Conservation (phyloP, 495 filamentous ascomycete genomes). For the Coniosporium apollinis region DNA sequence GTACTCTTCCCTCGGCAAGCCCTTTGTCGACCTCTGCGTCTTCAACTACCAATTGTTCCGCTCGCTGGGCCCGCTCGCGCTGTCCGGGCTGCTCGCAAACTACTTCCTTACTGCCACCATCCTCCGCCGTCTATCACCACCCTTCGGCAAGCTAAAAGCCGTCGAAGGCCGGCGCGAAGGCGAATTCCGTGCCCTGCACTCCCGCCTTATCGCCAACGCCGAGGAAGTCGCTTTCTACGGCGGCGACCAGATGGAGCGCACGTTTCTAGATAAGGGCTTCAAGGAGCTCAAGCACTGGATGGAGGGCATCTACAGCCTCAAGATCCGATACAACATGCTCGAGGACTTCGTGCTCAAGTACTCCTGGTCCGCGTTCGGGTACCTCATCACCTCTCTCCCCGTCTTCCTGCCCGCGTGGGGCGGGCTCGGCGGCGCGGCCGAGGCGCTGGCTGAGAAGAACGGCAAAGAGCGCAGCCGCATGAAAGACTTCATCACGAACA, state of each 20-base stretch:
- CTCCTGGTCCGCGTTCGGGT: conserved; percentile 94
- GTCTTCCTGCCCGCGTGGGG: conserved; percentile 94
- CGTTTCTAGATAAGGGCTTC: conserved; percentile 78
- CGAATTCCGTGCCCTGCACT: conserved; percentile 79
- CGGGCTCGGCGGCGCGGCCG: conserved; percentile 54
- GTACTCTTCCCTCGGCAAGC: conserved; percentile 92
- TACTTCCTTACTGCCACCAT: conserved; percentile 87
- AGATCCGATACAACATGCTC: conserved; percentile 95
- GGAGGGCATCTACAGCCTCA: conserved; percentile 90
- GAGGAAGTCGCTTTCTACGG: conserved; percentile 99
- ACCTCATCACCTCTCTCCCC: conserved; percentile 78
- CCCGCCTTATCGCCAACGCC: conserved; percentile 85
- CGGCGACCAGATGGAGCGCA: conserved; percentile 81
- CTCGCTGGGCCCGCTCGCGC: conserved; percentile 74
- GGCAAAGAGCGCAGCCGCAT: conserved; percentile 68
- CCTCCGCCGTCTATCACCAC: conserved; percentile 71
- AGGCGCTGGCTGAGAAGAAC: conserved; percentile 16
- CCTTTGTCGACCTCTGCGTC: conserved; percentile 83
- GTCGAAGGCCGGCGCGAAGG: conserved; percentile 88
- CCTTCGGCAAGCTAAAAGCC: conserved; percentile 91
- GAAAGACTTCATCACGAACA: conserved; percentile 99
- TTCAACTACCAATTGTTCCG: conserved; percentile 96
- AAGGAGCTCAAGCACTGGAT: conserved; percentile 82
- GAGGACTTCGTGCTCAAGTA: conserved; percentile 98
- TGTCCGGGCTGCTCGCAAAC: conserved; percentile 72